Evolutionary conservation across 768 basidiomycete genomes (phyloP).

Genomic region (Phaffia tasmanica): DNA sequence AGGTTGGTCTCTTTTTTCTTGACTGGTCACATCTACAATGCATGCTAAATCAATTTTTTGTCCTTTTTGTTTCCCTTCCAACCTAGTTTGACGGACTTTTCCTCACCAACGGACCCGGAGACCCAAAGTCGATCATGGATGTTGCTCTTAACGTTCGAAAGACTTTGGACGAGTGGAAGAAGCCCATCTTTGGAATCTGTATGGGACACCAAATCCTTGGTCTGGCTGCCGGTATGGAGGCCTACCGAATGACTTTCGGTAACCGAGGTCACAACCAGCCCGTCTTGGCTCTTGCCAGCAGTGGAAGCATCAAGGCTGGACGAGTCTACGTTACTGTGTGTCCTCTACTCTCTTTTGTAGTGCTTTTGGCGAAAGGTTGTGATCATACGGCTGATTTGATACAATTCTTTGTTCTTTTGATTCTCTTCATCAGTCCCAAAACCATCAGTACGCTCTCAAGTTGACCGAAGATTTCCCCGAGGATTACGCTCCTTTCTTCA

Average conservation of each 20-base stretch:
- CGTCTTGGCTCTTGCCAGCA: constrained; percentile 83
- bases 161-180: constrained; percentile 78
- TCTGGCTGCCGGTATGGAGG: constrained; percentile 89
- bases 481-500: constrained; percentile 99
- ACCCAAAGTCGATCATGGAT: constrained; percentile 77
- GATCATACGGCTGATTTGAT: not conserved
- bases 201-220: constrained; percentile 64
- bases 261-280: constrained; percentile 97
- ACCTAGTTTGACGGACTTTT: constrained; percentile 73
- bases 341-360: constrained; percentile 24
- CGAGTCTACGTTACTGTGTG: constrained; percentile 76
- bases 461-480: constrained; percentile 88
- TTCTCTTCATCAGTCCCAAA: constrained; percentile 41
- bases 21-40: not conserved
- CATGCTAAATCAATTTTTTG: not conserved
- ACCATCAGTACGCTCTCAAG: constrained; percentile 95
- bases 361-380: not conserved
- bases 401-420: not conserved
- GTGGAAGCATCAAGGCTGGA: constrained; percentile 87
- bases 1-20: constrained; percentile 32
- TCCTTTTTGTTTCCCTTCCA: not conserved
- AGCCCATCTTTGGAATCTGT: constrained; percentile 93
- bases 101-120: constrained; percentile 92
- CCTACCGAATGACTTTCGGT: constrained; percentile 98
- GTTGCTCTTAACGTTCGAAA: constrained; percentile 67